phyloP scores from a whole-genome alignment of 352 stramenopile species.

The Phytopythium oedochilum region DNA sequence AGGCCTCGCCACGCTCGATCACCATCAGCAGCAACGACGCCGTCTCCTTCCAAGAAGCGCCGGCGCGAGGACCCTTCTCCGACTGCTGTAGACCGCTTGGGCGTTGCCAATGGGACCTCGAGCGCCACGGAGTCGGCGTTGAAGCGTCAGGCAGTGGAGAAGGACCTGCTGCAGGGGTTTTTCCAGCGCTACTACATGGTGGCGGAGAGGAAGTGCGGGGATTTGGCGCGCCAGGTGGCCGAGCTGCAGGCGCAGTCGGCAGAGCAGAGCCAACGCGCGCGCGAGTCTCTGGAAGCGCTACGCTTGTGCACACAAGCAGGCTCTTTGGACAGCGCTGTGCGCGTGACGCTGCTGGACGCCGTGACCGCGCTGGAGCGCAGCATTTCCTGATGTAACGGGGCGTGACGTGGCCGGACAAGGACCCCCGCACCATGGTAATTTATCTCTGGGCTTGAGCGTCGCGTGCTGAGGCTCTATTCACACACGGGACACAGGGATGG shows the following conservation, averaged over 20 bases:
- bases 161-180: slow-evolving; percentile 40
- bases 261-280: slow-evolving; percentile 14
- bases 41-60: neutral
- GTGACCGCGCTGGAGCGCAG: slow-evolving; percentile 20
- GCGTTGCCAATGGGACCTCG: neutral
- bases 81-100: neutral
- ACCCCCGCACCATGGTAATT: neutral
- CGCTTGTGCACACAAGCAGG: slow-evolving; percentile 27
- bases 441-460: neutral
- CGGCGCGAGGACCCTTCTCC: neutral
- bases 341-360: slow-evolving; percentile 25
- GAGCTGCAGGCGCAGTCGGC: slow-evolving; percentile 22
- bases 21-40: slow-evolving; percentile 1
- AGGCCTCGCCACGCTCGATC: neutral
- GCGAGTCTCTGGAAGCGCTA: slow-evolving; percentile 23
- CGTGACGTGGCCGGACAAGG: neutral
- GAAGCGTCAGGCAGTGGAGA: slow-evolving; percentile 28
- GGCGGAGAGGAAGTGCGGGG: slow-evolving; percentile 44
- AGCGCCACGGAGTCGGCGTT: slow-evolving; percentile 3
- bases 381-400: neutral
- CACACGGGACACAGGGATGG: too few species aligned
- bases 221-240: slow-evolving; percentile 24
- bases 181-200: slow-evolving; percentile 35
- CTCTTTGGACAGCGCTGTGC: slow-evolving; percentile 22
- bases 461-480: neutral